Conservation (phyloP, 805 yeast genomes). For the Dipodascopsis tothii region DNA sequence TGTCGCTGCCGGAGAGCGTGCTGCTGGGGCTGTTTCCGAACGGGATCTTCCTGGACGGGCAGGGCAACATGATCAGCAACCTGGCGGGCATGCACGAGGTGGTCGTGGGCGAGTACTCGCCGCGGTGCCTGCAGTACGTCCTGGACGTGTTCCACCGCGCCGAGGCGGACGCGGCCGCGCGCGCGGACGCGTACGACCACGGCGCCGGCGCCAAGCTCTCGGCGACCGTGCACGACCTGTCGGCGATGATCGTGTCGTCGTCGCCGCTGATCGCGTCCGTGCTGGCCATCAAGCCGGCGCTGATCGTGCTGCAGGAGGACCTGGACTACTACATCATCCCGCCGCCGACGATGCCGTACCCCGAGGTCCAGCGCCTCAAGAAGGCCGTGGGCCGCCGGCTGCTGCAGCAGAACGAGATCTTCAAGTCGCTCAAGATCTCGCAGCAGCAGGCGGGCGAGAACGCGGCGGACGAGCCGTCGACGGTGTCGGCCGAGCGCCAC, state of each 20-base stretch:
- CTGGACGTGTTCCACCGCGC: slow-evolving; percentile 64
- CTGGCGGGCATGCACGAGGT: slow-evolving; percentile 74
- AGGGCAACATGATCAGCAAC: slow-evolving; percentile 71
- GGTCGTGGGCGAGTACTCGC: slow-evolving; percentile 47
- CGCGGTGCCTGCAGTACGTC: slow-evolving; percentile 78
- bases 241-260: background rate
- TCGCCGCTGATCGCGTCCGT: slow-evolving; percentile 33
- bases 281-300: slow-evolving; percentile 73
- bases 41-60: slow-evolving; percentile 73
- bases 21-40: slow-evolving; percentile 81
- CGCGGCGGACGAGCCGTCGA: background rate
- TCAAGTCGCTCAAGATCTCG: slow-evolving; percentile 47
- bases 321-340: slow-evolving; percentile 89
- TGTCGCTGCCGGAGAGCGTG: slow-evolving; percentile 86
- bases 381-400: slow-evolving; percentile 63
- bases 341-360: slow-evolving; percentile 47
- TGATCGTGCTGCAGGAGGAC: slow-evolving; percentile 88
- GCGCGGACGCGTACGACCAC: background rate
- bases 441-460: background rate
- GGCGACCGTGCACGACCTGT: background rate
- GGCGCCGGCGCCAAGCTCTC: background rate
- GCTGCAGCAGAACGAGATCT: slow-evolving; percentile 51
- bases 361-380: slow-evolving; percentile 62
- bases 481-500: slow-evolving; percentile 76
- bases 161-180: slow-evolving; percentile 45